Conservation (phyloP, 805 yeast species). For the Danielozyma ontarioensis region DNA sequence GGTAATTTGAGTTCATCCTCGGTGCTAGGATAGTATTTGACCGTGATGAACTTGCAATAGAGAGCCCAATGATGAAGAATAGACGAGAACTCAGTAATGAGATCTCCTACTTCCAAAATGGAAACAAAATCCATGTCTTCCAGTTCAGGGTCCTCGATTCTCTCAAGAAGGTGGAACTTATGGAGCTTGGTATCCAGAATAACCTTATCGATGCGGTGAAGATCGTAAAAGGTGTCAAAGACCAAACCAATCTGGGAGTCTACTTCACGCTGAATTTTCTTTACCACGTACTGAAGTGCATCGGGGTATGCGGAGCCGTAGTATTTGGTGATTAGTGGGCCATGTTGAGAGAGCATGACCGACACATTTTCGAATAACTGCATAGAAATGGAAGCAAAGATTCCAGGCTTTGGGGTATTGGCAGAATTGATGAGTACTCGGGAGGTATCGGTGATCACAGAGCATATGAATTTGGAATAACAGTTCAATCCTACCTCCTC, state of each 20-base stretch:
- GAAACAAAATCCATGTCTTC: slow-evolving; percentile 38
- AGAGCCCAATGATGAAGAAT: slow-evolving; percentile 84
- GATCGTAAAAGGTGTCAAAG: slow-evolving; percentile 79
- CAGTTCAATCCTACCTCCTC: slow-evolving; percentile 67
- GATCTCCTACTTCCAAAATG: slow-evolving; percentile 60
- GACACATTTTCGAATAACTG: slow-evolving; percentile 82
- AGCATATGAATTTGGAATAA: slow-evolving; percentile 82
- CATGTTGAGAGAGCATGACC: slow-evolving; percentile 78
- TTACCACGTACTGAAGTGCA: slow-evolving; percentile 63
- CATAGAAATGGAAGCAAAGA: slow-evolving; percentile 54
- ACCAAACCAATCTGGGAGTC: slow-evolving; percentile 91
- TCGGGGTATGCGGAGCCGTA: slow-evolving; percentile 50
- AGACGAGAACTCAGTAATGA: slow-evolving; percentile 64
- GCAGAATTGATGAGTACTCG: slow-evolving; percentile 52
- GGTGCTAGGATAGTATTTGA: slow-evolving; percentile 52
- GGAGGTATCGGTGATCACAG: slow-evolving; percentile 75
- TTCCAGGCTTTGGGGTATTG: slow-evolving; percentile 35
- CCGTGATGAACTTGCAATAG: slow-evolving; percentile 67
- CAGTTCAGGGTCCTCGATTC: slow-evolving; percentile 21
- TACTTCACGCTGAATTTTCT: slow-evolving; percentile 75
- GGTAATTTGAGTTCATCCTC: slow-evolving; percentile 39
- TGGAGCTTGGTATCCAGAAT: slow-evolving; percentile 54
- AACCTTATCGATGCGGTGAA: slow-evolving; percentile 52
- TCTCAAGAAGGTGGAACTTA: slow-evolving; percentile 23
- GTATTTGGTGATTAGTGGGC: slow-evolving; percentile 66